Evolutionary conservation across 2,329 filamentous ascomycete species (phyloP).

Genomic region (Orbilia ellipsospora): DNA sequence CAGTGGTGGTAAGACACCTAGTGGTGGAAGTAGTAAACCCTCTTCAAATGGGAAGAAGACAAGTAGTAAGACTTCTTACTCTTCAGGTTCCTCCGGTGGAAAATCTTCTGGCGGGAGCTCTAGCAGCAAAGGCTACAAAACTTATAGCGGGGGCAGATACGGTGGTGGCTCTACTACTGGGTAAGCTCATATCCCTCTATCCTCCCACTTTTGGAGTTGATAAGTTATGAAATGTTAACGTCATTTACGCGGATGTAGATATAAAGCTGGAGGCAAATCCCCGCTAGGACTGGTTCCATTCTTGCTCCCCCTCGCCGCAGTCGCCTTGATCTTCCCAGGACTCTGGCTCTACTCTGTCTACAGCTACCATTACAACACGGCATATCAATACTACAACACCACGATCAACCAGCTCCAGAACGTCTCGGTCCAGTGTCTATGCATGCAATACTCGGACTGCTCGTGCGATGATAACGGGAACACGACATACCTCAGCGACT

Average conservation of each 20-base stretch:
- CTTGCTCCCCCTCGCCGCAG: conserved; percentile 66
- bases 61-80: conserved; percentile 42
- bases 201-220: no score
- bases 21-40: conserved; percentile 31
- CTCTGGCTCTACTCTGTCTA: conserved; percentile 74
- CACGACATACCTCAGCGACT: conserved; percentile 69
- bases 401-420: conserved; percentile 68
- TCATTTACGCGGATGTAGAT: conserved; percentile 65
- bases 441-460: conserved; percentile 69
- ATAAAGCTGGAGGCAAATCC: conserved; percentile 67
- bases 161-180: conserved; percentile 59
- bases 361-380: conserved; percentile 70
- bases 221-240: conserved; percentile 64
- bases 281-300: conserved; percentile 68
- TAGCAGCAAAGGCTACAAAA: conserved; percentile 57
- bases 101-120: conserved; percentile 29
- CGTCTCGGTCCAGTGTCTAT: conserved; percentile 72
- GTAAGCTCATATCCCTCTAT: conserved; percentile 3
- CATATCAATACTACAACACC: conserved; percentile 69
- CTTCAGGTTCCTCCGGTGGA: conserved; percentile 25
- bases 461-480: conserved; percentile 76
- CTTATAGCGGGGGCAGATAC: conserved; percentile 58
- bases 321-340: conserved; percentile 71
- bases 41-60: no score
- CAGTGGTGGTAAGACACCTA: conserved; percentile 19